These are phyloP conservation scores for Talaromyces pinophilus DNA, from an alignment of 2,329 filamentous ascomycete species.

Conservation along the genomic window DNA sequence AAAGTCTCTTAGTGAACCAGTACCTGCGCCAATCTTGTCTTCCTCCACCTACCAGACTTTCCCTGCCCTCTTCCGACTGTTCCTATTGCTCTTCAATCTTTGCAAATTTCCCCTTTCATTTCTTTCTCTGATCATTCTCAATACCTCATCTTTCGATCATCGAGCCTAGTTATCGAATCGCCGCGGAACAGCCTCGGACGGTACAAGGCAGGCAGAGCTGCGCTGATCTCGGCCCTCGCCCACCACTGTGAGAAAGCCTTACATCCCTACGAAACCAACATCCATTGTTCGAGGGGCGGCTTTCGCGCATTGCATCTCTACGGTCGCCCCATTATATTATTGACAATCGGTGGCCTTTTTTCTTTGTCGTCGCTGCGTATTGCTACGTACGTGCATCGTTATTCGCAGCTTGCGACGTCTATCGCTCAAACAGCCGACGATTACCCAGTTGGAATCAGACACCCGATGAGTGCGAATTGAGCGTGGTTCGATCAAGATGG, in stretches of 20 bases:
- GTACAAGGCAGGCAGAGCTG: not conserved
- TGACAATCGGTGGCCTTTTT: not conserved
- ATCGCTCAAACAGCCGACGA: not conserved
- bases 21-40: constrained; percentile 16
- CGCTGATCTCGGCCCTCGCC: constrained; percentile 3
- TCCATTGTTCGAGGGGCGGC: not conserved
- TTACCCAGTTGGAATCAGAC: not conserved
- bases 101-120: no score
- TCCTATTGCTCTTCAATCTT: not conserved
- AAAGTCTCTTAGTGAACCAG: constrained; percentile 11
- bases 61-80: not conserved
- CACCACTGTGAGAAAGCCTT: not conserved
- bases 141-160: not conserved
- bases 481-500: constrained; percentile 34
- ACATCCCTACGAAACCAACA: constrained; percentile 3
- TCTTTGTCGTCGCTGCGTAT: not conserved
- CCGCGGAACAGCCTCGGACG: not conserved
- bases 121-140: not conserved
- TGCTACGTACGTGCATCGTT: not conserved
- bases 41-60: constrained; percentile 1
- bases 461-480: constrained; percentile 13
- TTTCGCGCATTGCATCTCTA: not conserved
- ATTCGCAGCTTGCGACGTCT: constrained; percentile 1
- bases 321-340: not conserved
- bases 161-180: not conserved